Evolutionary conservation across 345 rosid genomes (phyloP).

Genomic region (Acer yangbiense): DNA sequence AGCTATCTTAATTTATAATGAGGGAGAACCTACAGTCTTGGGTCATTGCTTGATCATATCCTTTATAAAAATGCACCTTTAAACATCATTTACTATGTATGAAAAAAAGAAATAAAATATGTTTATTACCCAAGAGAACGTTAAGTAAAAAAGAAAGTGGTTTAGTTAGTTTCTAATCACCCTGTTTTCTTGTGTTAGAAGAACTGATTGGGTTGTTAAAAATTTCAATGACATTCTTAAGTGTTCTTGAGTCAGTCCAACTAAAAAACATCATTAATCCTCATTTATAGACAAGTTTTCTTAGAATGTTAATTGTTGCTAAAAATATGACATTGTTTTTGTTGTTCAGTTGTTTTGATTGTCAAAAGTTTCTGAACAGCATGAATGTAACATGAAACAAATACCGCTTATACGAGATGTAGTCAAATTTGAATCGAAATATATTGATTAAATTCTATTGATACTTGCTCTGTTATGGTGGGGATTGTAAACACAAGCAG

Average conservation of each 20-base stretch:
- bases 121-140: neutral
- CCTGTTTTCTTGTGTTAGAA: neutral
- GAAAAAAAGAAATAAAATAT: neutral
- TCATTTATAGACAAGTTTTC: conserved; percentile 3
- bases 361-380: no score
- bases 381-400: no score
- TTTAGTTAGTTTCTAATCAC: neutral
- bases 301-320: neutral
- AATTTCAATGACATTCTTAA: neutral
- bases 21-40: neutral
- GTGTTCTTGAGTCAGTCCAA: neutral
- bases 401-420: no score
- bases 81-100: neutral
- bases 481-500: no score
- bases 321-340: neutral
- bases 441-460: no score
- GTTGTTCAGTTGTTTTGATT: no score
- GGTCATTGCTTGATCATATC: neutral
- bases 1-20: neutral
- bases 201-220: neutral
- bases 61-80: neutral
- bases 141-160: neutral
- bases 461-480: no score
- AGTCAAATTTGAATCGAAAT: no score
- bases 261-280: neutral